Percentiles rank a stretch among this genome's conserved stretches.
Conservation (phyloP, 495 filamentous ascomycete species). For the Parathielavia hyrcaniae region DNA sequence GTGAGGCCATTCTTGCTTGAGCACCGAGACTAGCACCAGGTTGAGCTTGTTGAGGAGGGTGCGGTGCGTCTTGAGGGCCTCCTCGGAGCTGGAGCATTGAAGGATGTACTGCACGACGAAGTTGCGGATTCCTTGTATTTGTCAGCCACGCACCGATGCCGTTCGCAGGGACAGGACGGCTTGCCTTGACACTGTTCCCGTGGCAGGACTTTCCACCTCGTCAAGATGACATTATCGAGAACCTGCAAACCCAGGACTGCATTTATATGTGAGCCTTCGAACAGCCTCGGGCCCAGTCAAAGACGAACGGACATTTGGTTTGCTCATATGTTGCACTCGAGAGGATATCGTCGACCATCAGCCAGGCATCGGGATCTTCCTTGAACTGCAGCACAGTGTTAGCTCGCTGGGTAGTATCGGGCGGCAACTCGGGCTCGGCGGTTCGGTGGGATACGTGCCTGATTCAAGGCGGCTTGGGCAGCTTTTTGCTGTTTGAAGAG, state of each 20-base stretch:
- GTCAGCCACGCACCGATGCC: neutral
- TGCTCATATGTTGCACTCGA: constrained; percentile 83
- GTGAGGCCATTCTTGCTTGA: constrained; percentile 99
- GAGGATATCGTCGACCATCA: constrained; percentile 92
- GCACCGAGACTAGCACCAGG: constrained; percentile 88
- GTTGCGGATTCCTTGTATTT: constrained; percentile 77
- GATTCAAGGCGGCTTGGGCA: constrained; percentile 88
- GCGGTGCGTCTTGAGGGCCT: constrained; percentile 70
- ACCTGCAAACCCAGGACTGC: constrained; percentile 90
- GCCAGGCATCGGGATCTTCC: constrained; percentile 96
- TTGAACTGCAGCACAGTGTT: constrained; percentile 64
- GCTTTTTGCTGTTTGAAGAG: constrained; percentile 75
- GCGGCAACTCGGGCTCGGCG: neutral
- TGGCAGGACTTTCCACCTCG: constrained; percentile 95
- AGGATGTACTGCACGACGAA: constrained; percentile 98
- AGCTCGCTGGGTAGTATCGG: constrained; percentile 5
- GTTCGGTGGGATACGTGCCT: constrained; percentile 52
- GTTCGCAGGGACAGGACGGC: neutral
- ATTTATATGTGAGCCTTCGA: constrained; percentile 40
- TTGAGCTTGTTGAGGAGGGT: constrained; percentile 96
- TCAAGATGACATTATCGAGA: constrained; percentile 96
- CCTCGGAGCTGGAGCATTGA: constrained; percentile 79
- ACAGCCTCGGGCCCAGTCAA: neutral
- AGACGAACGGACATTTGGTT: constrained; percentile 78
- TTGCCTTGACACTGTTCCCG: constrained; percentile 89